Evolutionary conservation across 2,329 filamentous ascomycete species (phyloP), one percentile per base, ranked within the genome.

Genomic region (Verticillium nonalfalfae): DNA sequence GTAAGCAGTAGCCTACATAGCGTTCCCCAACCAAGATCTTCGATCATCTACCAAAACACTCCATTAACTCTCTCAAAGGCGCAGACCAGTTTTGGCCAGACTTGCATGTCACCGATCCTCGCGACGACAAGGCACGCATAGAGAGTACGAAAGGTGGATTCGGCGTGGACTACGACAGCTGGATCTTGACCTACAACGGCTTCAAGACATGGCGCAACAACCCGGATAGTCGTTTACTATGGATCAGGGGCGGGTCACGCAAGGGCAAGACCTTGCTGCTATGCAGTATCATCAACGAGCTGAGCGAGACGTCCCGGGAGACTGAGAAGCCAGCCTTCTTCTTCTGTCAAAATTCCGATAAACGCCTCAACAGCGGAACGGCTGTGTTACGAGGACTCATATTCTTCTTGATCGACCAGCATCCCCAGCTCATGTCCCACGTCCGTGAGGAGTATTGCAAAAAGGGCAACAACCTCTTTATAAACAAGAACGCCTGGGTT

Each of bases 201-300:
- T 75, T 73, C 45, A 45, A 40, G 6, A 52, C 62, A 40, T 77
- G 72, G 67, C 68, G 59, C 1, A 40, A 67, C 14, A 59, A 67
- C 36, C 5, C 62, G 10, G 36, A 66, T 0, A 64, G 21, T 40
- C 61, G 55, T 0, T 59, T 77, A 15, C 70, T 79, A 2, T 78
- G 74, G 76, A 68, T 78, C 18, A 73, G 65, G 18, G 74, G 74
- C 0, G 71, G 72, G 54, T 70, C 76, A 0, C 76, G 77, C 2
- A 79, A 76, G 39, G 77, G 77, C 3, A 80, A 79, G 65, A 79
- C 76, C 0, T 79, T 79, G 74, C 64, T 79, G 0, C 58, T 79
- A 0, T 74, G 71, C 13, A 73, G 75, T 2, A 73, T 79, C 38
- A 72, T 78, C 50, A 59, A 76, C 61, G 67, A 77, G 36, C 62